Evolutionary conservation across 306 rosid genomes (phyloP).

Genomic region (Mucuna pruriens): DNA sequence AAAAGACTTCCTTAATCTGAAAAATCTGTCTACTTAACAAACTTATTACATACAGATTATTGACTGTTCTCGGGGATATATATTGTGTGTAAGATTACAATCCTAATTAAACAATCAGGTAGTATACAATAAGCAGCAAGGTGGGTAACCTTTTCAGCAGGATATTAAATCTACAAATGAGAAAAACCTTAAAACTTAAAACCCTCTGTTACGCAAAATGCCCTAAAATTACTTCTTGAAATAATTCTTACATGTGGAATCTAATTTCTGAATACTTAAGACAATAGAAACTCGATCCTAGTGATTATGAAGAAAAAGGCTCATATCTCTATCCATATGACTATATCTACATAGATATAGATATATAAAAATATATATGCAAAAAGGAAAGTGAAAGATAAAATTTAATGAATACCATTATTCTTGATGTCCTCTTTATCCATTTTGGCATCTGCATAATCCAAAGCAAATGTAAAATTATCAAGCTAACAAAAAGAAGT

Average conservation of each 20-base stretch:
- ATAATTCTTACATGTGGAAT: conserved; percentile 18
- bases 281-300: not conserved
- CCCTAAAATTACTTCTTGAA: conserved; percentile 7
- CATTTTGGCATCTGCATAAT: conserved; percentile 67
- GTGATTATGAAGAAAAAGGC: conserved; percentile 10
- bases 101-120: not conserved
- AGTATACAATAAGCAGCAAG: not conserved
- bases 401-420: conserved; percentile 53
- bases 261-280: conserved; percentile 11
- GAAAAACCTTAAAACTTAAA: not conserved
- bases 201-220: conserved; percentile 9
- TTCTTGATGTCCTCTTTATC: conserved; percentile 81
- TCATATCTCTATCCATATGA: not conserved
- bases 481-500: conserved; percentile 30
- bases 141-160: not conserved
- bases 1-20: not conserved
- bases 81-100: not conserved
- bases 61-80: not conserved
- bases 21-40: not conserved
- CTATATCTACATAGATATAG: not conserved
- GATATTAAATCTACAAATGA: not conserved
- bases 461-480: conserved; percentile 36
- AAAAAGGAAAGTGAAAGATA: conserved; percentile 27
- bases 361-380: not conserved
- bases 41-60: not conserved